phyloP scores from a whole-genome alignment of 2,329 filamentous ascomycete species.

The Aplosporella prunicola region DNA sequence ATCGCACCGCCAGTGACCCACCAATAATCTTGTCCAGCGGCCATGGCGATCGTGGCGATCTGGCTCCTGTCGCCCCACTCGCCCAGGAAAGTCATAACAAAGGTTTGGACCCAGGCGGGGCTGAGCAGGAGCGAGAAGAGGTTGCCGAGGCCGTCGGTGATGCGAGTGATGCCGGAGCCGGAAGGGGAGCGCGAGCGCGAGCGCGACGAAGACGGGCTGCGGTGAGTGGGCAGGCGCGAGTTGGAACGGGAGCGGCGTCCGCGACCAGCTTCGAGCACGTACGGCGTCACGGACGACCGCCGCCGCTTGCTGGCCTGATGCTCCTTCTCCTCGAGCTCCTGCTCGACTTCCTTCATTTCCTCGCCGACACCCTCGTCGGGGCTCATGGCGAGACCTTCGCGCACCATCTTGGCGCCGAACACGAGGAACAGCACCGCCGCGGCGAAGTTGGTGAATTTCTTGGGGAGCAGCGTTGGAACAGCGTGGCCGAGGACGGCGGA shows the following conservation, averaged over 20 bases:
- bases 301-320: conserved; percentile 59
- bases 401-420: conserved; percentile 75
- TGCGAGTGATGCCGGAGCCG: conserved; percentile 31
- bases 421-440: conserved; percentile 79
- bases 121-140: conserved; percentile 80
- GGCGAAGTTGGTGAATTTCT: conserved; percentile 80
- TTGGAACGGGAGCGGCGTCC: conserved; percentile 63
- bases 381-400: conserved; percentile 81
- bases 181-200: conserved; percentile 34
- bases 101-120: conserved; percentile 97
- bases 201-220: conserved; percentile 59
- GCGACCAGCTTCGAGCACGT: conserved; percentile 72
- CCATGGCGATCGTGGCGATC: conserved; percentile 98
- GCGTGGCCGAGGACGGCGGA: conserved; percentile 89
- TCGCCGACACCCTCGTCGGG: conserved; percentile 85
- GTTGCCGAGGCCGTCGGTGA: conserved; percentile 65
- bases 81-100: conserved; percentile 96
- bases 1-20: conserved; percentile 91
- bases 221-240: conserved; percentile 68
- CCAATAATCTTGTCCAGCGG: conserved; percentile 96
- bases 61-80: conserved; percentile 98
- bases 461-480: conserved; percentile 80
- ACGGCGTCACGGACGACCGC: conserved; percentile 61
- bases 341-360: conserved; percentile 95
- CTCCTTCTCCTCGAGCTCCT: conserved; percentile 90